Conservation (phyloP, 306 rosid genomes). For the Ochetophila trinervis region DNA sequence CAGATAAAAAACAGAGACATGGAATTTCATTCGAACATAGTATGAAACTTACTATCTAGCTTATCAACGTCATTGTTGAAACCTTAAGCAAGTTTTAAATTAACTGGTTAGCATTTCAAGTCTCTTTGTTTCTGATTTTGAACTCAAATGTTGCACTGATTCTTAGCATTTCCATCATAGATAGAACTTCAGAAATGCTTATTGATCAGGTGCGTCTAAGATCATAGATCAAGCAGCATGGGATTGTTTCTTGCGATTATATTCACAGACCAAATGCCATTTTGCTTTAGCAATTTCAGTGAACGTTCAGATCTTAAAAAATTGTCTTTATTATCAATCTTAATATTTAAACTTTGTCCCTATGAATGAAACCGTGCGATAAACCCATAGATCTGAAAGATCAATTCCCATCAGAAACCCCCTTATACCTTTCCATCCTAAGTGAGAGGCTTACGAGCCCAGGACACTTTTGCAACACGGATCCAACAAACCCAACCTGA, state of each 20-base stretch:
- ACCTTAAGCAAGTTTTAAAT: neutral
- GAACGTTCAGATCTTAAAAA: conserved; percentile 7
- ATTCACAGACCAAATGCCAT: conserved; percentile 25
- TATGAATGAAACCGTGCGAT: conserved; percentile 13
- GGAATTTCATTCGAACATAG: too few relatives aligned
- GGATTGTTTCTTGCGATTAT: conserved; percentile 6
- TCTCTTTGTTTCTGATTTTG: neutral
- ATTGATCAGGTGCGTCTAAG: conserved; percentile 4
- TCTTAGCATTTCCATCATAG: neutral
- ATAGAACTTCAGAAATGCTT: neutral
- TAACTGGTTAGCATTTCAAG: neutral
- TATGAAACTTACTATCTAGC: too few relatives aligned
- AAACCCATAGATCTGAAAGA: conserved; percentile 40
- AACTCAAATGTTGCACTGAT: neutral
- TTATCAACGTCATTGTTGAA: neutral
- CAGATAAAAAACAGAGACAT: too few relatives aligned
- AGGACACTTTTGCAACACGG: conserved; percentile 79
- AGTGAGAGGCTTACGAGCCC: conserved; percentile 76
- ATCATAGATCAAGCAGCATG: conserved; percentile 13
- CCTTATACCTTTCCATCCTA: conserved; percentile 79
- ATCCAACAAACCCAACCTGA: conserved; percentile 72
- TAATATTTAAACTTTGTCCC: conserved; percentile 6
- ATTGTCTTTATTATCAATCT: conserved; percentile 9
- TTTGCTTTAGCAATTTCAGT: conserved; percentile 1
- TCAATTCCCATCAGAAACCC: conserved; percentile 16